Evolutionary conservation across 306 rosid genomes (phyloP), one percentile per base, ranked within the genome.

Genomic region (Potentilla sterilis): DNA sequence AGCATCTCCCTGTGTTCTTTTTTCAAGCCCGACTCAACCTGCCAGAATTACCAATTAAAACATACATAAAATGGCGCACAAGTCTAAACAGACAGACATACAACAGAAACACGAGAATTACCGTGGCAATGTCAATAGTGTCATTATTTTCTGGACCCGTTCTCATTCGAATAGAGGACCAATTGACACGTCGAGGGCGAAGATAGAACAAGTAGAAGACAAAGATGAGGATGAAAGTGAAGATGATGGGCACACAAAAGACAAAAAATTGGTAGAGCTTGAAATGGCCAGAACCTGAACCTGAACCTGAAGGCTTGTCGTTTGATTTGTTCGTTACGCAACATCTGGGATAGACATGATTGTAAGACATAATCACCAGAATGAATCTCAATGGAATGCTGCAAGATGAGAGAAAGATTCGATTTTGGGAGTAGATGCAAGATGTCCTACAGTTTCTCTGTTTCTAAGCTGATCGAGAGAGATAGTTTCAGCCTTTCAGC

Each of bases 1-100:
- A 93, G 85, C 98, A 93, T 88, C 82, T 93, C 93, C 62, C 98
- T 84, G 68, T 88, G 72, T 63, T 93, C 97, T 72, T 91, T 93
- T 66, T 83, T 85, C 89, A 93, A 78, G 9, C 98, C 97, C 70
- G 71, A 44, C 49, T 85, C 91, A 67, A 68, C 42, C 90, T 90
- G 83, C 18, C 18, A 55, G 66, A 75, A 67, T 69, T 21, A 81
- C 13, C 32, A 32, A 59, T 13, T 2, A 63, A 2, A 28, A 28
- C 28, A 28, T 28, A 21, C 10, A 67, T 16, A 40, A 40, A 22
- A 46, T 1, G 28, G 28, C 28, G 19, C 40, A 63, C 2, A 21
- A 34, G 40, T 37, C 40, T 37, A 34, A 58, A 11, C 0, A 4
- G 22, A 35, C 11, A 38, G 28, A 2, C 22, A 28, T 37, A 22